These are phyloP conservation scores for Candida andamanensis DNA, from an alignment of 805 yeast genomes.

Conservation along the genomic window DNA sequence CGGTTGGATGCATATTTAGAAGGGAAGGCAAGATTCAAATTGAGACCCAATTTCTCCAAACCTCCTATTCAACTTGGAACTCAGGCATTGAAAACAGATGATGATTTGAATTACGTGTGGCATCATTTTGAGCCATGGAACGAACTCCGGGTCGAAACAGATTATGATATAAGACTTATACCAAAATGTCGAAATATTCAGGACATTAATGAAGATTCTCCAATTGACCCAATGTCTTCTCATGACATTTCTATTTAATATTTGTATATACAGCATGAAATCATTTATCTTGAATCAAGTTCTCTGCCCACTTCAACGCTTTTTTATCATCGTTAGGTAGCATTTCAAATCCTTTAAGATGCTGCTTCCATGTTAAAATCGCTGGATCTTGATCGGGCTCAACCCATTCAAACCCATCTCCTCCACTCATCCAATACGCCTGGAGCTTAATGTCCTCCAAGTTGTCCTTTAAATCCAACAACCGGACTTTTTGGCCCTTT, in stretches of 20 bases:
- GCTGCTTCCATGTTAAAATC: slow-evolving; percentile 42
- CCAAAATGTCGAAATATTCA: slow-evolving; percentile 18
- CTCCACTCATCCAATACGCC: slow-evolving; percentile 84
- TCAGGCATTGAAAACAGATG: slow-evolving; percentile 32
- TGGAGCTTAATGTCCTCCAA: slow-evolving; percentile 64
- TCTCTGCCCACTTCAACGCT: slow-evolving; percentile 37
- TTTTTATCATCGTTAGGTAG: slow-evolving; percentile 11
- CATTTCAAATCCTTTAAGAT: slow-evolving; percentile 20
- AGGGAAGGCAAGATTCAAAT: slow-evolving; percentile 19
- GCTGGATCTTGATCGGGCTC: slow-evolving; percentile 93
- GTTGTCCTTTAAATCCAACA: slow-evolving; percentile 43
- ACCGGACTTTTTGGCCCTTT: slow-evolving; percentile 35
- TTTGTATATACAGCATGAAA: background rate
- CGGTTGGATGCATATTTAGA: slow-evolving; percentile 32
- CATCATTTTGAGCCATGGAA: slow-evolving; percentile 43
- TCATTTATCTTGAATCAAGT: slow-evolving; percentile 20
- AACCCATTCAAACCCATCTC: slow-evolving; percentile 83
- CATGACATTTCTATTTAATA: too few species aligned
- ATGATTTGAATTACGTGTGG: slow-evolving; percentile 42
- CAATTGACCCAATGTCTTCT: too few species aligned
- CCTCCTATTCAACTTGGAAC: slow-evolving; percentile 35
- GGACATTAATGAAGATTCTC: slow-evolving; percentile 1
- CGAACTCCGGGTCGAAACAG: slow-evolving; percentile 35
- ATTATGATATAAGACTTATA: slow-evolving; percentile 34
- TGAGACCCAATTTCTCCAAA: slow-evolving; percentile 26